A percentile compares a stretch with the other conserved stretches of the same genome.
Conservation (phyloP, 805 yeast species). For the Ogataea degrootiae region DNA sequence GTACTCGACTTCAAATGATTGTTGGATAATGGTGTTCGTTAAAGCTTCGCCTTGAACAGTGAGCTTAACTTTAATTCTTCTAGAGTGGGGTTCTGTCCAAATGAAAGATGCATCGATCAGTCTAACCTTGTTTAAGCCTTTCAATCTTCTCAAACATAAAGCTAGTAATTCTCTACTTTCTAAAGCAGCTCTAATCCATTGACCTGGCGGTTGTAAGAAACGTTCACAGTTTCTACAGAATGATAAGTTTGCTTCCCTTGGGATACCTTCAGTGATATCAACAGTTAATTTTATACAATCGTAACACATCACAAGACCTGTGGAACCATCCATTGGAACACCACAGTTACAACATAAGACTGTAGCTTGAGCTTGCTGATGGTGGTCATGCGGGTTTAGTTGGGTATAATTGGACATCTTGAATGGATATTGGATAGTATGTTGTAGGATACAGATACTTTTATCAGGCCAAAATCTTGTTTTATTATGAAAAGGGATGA, state of each 20-base stretch:
- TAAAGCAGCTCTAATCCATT: conserved; percentile 86
- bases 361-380: conserved; percentile 50
- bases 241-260: conserved; percentile 88
- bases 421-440: background rate
- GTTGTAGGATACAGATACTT: background rate
- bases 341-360: conserved; percentile 98
- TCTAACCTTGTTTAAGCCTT: conserved; percentile 81
- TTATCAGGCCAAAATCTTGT: no score
- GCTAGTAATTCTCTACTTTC: conserved; percentile 94
- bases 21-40: conserved; percentile 87
- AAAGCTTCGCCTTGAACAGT: conserved; percentile 98
- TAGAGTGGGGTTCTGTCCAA: conserved; percentile 99
- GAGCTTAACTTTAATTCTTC: conserved; percentile 85
- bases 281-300: conserved; percentile 93
- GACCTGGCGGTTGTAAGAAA: conserved; percentile 88
- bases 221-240: conserved; percentile 98
- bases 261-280: conserved; percentile 90
- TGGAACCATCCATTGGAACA: conserved; percentile 94
- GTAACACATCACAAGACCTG: conserved; percentile 91
- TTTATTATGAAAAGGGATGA: no score
- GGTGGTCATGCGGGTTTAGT: conserved; percentile 32
- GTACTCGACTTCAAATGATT: conserved; percentile 90
- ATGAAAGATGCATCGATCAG: conserved; percentile 90
- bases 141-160: conserved; percentile 78
- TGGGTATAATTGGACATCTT: conserved; percentile 46